phyloP scores from a whole-genome alignment of 1,284 basidiomycete genomes.

The Cryptococcus wingfieldii region DNA sequence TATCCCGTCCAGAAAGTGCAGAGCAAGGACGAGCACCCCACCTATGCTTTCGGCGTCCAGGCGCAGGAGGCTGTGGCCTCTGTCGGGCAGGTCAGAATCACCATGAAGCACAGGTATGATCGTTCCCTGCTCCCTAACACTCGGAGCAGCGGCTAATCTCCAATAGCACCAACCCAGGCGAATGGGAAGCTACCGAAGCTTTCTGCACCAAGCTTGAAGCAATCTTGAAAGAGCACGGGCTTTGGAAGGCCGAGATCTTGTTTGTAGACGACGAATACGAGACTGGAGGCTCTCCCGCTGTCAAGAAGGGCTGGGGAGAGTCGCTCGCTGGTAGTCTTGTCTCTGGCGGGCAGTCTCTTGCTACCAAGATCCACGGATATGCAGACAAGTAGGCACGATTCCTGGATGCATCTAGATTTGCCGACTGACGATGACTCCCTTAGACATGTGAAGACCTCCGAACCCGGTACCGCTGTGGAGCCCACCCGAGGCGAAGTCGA shows the following conservation, averaged over 20 bases:
- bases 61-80: conserved; percentile 18
- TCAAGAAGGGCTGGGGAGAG: conserved; percentile 38
- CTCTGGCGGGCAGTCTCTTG: conserved; percentile 27
- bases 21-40: conserved; percentile 38
- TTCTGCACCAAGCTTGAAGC: conserved; percentile 31
- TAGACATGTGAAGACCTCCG: conserved; percentile 24
- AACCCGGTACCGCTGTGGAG: conserved; percentile 24
- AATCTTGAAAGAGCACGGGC: conserved; percentile 29
- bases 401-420: background rate
- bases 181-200: conserved; percentile 43
- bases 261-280: conserved; percentile 48
- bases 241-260: conserved; percentile 41
- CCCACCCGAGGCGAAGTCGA: conserved; percentile 13
- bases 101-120: conserved; percentile 35
- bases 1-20: conserved; percentile 38
- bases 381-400: conserved; percentile 30
- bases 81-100: conserved; percentile 44
- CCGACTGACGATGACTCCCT: background rate
- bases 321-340: conserved; percentile 32
- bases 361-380: conserved; percentile 21
- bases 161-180: conserved; percentile 30
- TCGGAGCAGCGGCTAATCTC: background rate
- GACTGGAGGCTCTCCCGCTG: conserved; percentile 22
- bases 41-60: conserved; percentile 41
- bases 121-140: background rate